Conservation (phyloP, 768 basidiomycete species). For the Tricholomella constricta region DNA sequence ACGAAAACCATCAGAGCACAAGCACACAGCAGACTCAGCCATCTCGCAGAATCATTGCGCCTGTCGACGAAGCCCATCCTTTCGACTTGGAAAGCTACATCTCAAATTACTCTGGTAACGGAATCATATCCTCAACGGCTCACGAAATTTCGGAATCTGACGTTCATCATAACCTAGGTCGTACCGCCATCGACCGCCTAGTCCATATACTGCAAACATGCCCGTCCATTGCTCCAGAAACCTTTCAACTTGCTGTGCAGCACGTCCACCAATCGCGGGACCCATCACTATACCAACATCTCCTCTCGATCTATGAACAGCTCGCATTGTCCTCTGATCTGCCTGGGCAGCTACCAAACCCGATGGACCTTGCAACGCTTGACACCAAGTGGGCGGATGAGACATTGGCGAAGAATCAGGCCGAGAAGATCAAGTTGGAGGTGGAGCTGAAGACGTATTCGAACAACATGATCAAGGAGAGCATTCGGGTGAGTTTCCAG, state of each 20-base stretch:
- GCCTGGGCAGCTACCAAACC: conserved; percentile 42
- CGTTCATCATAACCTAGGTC: conserved; percentile 45
- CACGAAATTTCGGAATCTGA: neutral
- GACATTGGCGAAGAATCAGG: conserved; percentile 59
- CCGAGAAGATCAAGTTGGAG: conserved; percentile 84
- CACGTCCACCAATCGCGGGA: conserved; percentile 73
- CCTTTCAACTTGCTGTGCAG: conserved; percentile 65
- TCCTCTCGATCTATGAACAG: conserved; percentile 58
- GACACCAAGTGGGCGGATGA: conserved; percentile 79
- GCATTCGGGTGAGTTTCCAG: conserved; percentile 72
- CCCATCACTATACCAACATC: conserved; percentile 54
- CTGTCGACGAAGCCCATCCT: conserved; percentile 78
- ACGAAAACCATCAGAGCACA: conserved; percentile 30
- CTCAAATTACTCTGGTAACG: conserved; percentile 69
- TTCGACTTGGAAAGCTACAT: conserved; percentile 87
- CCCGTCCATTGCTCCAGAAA: conserved; percentile 71
- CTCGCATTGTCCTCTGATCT: conserved; percentile 26
- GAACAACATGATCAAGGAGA: conserved; percentile 99
- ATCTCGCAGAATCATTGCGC: conserved; percentile 35
- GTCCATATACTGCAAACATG: conserved; percentile 64
- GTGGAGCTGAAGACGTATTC: conserved; percentile 93
- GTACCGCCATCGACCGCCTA: conserved; percentile 74
- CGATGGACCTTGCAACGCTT: conserved; percentile 48
- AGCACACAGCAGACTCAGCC: conserved; percentile 18
- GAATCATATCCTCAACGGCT: neutral